A percentile compares a stretch with the other conserved stretches of the same genome.
phyloP scores from a whole-genome alignment of 768 basidiomycete species.

The Trametes elegans region DNA sequence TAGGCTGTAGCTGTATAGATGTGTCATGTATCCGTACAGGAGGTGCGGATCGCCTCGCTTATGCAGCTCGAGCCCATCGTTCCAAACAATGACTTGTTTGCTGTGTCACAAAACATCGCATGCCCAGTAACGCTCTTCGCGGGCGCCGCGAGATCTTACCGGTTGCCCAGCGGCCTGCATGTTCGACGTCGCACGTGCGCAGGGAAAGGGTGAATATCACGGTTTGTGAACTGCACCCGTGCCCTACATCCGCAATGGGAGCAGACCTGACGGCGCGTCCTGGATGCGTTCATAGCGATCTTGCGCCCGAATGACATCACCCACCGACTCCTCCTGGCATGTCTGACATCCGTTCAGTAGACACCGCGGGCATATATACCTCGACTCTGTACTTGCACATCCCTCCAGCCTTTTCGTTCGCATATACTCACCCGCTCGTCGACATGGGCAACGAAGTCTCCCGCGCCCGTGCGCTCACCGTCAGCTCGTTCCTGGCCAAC shows the following conservation, averaged over 20 bases:
- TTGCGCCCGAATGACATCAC: not conserved
- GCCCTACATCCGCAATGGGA: not conserved
- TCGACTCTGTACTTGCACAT: not conserved
- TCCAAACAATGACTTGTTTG: too few species aligned
- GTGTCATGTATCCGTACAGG: too few species aligned
- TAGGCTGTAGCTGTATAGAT: too few species aligned
- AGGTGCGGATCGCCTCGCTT: too few species aligned
- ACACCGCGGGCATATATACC: not conserved
- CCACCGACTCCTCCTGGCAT: not conserved
- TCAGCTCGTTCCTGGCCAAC: slow-evolving; percentile 31
- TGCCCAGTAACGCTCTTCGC: too few species aligned
- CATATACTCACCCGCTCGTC: not conserved
- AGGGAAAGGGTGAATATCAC: too few species aligned
- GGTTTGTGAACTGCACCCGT: not conserved
- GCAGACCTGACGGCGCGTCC: not conserved
- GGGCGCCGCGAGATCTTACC: too few species aligned
- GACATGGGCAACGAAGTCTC: slow-evolving; percentile 30
- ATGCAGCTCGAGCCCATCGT: too few species aligned
- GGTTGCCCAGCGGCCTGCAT: too few species aligned
- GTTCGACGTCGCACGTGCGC: too few species aligned
- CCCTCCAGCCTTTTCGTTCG: not conserved
- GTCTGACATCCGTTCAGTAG: not conserved
- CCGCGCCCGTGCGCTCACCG: slow-evolving; percentile 25
- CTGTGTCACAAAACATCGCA: too few species aligned
- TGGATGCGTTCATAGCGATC: not conserved